phyloP scores from a whole-genome alignment of 345 rosid species.

The Sisymbrium irio region DNA sequence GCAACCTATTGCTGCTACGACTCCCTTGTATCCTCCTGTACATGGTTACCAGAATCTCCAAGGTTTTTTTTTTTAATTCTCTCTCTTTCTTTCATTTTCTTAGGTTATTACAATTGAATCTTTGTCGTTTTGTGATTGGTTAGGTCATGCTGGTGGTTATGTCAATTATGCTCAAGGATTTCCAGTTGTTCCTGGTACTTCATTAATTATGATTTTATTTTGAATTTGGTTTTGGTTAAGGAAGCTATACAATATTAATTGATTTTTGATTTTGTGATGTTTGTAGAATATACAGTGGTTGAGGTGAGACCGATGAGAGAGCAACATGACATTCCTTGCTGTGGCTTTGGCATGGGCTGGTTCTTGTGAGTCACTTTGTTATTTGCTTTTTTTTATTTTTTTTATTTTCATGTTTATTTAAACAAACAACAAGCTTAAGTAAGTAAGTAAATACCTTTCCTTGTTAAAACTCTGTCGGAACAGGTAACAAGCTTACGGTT shows the following conservation, averaged over 20 bases:
- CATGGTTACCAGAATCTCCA: slow-evolving; percentile 48
- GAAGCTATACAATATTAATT: not conserved
- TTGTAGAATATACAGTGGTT: slow-evolving; percentile 55
- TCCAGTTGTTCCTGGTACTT: slow-evolving; percentile 33
- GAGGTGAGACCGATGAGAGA: slow-evolving; percentile 52
- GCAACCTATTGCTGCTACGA: slow-evolving; percentile 14
- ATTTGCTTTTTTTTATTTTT: not conserved
- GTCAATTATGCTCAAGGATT: slow-evolving; percentile 33
- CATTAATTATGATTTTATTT: too few species aligned
- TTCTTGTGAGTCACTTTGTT: slow-evolving; percentile 55
- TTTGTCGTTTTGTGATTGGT: not conserved
- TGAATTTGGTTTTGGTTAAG: not conserved
- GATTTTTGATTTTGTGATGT: not conserved
- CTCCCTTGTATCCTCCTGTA: slow-evolving; percentile 32
- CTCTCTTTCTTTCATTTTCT: not conserved
- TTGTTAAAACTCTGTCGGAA: too few species aligned
- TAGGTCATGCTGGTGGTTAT: slow-evolving; percentile 29
- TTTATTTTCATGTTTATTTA: not conserved
- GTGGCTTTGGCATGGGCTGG: slow-evolving; percentile 94
- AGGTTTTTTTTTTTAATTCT: slow-evolving; percentile 55
- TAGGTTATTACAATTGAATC: not conserved
- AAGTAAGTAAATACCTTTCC: too few species aligned
- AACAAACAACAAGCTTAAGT: not conserved
- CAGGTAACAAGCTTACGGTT: too few species aligned
- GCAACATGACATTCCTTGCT: slow-evolving; percentile 57